A percentile compares a stretch with the other conserved stretches of the same genome.
These are phyloP conservation scores for Colletotrichum lini DNA, from an alignment of 2,329 filamentous ascomycete species.

Conservation along the genomic window DNA sequence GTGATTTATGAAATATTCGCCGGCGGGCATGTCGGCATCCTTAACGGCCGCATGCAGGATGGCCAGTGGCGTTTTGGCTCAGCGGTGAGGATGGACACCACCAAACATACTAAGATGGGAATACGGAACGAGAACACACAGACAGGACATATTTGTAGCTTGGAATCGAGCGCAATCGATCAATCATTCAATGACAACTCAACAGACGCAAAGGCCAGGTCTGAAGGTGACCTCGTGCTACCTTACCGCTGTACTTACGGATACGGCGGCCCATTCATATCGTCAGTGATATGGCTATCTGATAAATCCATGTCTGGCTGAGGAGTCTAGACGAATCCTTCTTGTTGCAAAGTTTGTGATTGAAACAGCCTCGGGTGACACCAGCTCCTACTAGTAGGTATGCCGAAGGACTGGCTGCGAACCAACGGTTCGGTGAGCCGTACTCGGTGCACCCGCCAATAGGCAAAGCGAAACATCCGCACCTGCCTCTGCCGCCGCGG, in stretches of 20 bases:
- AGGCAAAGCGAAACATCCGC: background rate
- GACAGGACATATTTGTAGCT: conserved; percentile 20
- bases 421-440: conserved; percentile 7
- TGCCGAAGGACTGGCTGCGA: conserved; percentile 1
- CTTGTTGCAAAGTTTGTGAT: conserved; percentile 13
- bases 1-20: conserved; percentile 21
- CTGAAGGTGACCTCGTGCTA: background rate
- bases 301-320: no score
- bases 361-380: conserved; percentile 26
- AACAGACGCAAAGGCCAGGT: background rate
- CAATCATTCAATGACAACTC: conserved; percentile 5
- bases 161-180: conserved; percentile 19
- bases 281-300: background rate
- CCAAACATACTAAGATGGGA: background rate
- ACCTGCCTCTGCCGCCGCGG: background rate
- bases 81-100: conserved; percentile 17
- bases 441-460: background rate
- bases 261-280: background rate
- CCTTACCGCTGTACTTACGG: background rate
- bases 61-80: conserved; percentile 28
- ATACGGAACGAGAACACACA: conserved; percentile 18
- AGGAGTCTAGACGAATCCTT: conserved; percentile 5
- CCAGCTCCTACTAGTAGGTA: conserved; percentile 2
- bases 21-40: conserved; percentile 1
- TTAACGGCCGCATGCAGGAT: conserved; percentile 18